These are phyloP conservation scores for Globisporangium emineosum DNA, from an alignment of 352 stramenopile genomes.

Conservation along the genomic window DNA sequence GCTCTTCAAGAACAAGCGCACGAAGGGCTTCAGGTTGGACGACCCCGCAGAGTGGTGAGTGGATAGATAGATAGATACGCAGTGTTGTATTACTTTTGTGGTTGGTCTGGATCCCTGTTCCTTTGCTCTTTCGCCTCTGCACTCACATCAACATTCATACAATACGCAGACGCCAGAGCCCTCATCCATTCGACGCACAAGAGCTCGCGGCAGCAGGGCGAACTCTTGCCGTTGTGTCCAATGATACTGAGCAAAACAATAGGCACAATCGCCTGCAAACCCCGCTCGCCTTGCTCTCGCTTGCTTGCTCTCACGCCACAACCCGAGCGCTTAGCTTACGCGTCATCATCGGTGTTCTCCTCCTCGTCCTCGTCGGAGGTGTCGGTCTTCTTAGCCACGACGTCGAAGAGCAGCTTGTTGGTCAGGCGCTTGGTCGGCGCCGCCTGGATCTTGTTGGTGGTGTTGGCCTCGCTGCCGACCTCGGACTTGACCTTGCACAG, in stretches of 20 bases:
- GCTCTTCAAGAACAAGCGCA: neutral
- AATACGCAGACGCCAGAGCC: slow-evolving; percentile 1
- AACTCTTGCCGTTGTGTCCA: neutral
- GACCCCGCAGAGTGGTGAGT: neutral
- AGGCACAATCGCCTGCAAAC: neutral
- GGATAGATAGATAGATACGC: neutral
- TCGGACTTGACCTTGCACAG: slow-evolving; percentile 33
- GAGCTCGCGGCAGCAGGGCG: neutral
- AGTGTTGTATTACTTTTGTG: slow-evolving; percentile 4
- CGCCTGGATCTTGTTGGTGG: slow-evolving; percentile 32
- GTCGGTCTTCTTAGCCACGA: slow-evolving; percentile 14
- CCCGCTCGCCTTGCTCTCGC: neutral
- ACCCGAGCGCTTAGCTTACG: too few species aligned
- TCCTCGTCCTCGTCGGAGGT: slow-evolving; percentile 13
- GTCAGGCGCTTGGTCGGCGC: slow-evolving; percentile 25
- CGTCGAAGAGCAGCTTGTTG: slow-evolving; percentile 35
- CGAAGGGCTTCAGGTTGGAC: neutral
- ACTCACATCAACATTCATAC: slow-evolving; percentile 7
- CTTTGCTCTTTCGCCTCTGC: neutral
- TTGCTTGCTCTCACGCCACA: too few species aligned
- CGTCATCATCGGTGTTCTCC: neutral
- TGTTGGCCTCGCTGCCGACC: slow-evolving; percentile 15
- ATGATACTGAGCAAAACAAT: neutral
- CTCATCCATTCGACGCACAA: neutral
- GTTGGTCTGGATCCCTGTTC: too few species aligned